Evolutionary conservation across 495 filamentous ascomycete genomes (phyloP), one percentile per base, ranked within the genome.

Genomic region (Ramalina intermedia): DNA sequence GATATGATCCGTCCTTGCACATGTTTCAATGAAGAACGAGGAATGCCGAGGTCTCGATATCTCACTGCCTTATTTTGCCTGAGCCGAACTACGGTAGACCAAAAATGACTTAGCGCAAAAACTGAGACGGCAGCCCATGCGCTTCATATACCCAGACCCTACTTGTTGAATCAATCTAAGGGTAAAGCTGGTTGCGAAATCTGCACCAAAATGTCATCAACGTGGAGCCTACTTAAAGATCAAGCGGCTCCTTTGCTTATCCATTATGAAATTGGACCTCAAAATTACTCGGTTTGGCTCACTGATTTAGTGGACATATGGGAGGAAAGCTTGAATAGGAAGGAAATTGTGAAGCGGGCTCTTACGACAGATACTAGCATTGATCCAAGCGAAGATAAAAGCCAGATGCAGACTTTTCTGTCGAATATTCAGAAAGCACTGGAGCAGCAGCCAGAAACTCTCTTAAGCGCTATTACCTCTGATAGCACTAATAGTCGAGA

Each of bases 221-320:
- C 41, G 55, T 74, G 71, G 71, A 61, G 61, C 37, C 61, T 55
- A 29, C 51, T 74, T 13, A 51, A 46, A 23, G 46, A 24, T 18
- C 46, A 53, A 6, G 51, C 54, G 4, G 21, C 55, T n/a, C 66
- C 74, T 9, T 64, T 82, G 33, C 64, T 83, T 2, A 66, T 76
- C 48, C 76, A 75, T 57, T 68, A 69, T 40, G 59, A 60, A 17
- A 72, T 75, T 50, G 70, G 65, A 16, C 36, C 58, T 18, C 58
- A 66, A 26, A 75, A 76, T 37, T 98, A 96, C 66, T 74, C 69
- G 9, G 55, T 96, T 36, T 74, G 79, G 49, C 60, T 96, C 26
- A 91, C 90, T 4, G 91, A 98, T 63, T 74, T 96, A 16, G 82
- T 79, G 58, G 71, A 78, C 50, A 63, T 96, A n/a, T 98, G 91